phyloP scores from a whole-genome alignment of 2,329 filamentous ascomycete species.

The Diaporthe ilicicola region DNA sequence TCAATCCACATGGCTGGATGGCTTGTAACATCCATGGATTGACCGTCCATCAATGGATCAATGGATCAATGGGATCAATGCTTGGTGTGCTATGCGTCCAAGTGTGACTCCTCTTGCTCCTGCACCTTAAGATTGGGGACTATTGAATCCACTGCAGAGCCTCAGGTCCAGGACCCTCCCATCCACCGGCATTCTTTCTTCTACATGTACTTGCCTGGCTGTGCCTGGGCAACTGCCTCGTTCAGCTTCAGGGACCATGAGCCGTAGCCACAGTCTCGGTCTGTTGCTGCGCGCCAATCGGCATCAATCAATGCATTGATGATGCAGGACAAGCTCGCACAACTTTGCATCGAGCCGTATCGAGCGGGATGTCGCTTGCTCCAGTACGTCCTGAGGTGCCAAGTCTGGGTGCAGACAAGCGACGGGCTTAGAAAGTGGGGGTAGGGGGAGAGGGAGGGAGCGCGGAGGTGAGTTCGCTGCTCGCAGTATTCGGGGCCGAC shows the following conservation, averaged over 20 bases:
- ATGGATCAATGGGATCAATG: background rate
- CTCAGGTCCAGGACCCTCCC: background rate
- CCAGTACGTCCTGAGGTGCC: background rate
- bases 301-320: too few relatives aligned
- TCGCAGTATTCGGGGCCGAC: background rate
- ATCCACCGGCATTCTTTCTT: background rate
- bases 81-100: background rate
- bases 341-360: background rate
- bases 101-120: slow-evolving; percentile 7
- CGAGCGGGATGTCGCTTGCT: background rate
- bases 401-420: background rate
- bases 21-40: slow-evolving; percentile 17
- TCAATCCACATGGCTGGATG: slow-evolving; percentile 14
- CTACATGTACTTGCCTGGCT: too few relatives aligned
- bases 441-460: too few relatives aligned
- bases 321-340: background rate
- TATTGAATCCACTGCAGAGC: slow-evolving; percentile 6
- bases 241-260: background rate
- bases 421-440: background rate
- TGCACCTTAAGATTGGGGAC: background rate
- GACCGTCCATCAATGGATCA: background rate
- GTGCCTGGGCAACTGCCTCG: background rate
- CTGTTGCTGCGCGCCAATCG: background rate
- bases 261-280: background rate
- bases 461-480: background rate